These are phyloP conservation scores for Populus alba DNA, from an alignment of 345 rosid genomes.

Conservation along the genomic window DNA sequence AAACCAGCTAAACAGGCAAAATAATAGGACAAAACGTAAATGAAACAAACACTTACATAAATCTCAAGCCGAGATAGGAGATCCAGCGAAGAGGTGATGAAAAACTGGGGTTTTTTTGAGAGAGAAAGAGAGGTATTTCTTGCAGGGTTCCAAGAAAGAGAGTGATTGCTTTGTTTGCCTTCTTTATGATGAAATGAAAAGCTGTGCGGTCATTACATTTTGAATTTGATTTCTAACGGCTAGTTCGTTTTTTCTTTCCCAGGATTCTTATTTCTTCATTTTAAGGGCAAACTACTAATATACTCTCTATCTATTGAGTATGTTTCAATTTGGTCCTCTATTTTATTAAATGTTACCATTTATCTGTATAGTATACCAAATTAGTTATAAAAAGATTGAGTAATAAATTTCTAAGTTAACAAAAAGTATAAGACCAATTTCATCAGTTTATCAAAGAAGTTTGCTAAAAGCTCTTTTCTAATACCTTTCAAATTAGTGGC, in stretches of 20 bases:
- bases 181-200: slow-evolving; percentile 17
- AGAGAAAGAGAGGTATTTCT: background rate
- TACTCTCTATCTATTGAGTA: background rate
- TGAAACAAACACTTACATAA: slow-evolving; percentile 11
- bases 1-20: background rate
- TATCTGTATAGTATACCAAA: too few relatives aligned
- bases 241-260: slow-evolving; percentile 13
- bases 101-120: background rate
- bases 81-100: background rate
- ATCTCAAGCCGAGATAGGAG: slow-evolving; percentile 17
- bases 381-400: background rate
- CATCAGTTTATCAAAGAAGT: too few relatives aligned
- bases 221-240: slow-evolving; percentile 30
- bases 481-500: background rate
- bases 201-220: slow-evolving; percentile 14
- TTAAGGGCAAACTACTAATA: background rate
- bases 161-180: background rate
- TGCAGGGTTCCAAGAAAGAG: background rate
- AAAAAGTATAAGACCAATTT: too few relatives aligned
- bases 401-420: too few relatives aligned
- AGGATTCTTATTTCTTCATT: background rate
- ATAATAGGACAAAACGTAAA: background rate
- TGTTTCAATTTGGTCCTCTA: background rate
- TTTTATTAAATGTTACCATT: background rate
- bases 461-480: too few relatives aligned